Evolutionary conservation across 2,329 filamentous ascomycete genomes (phyloP).

Genomic region (Fusarium robinianum): DNA sequence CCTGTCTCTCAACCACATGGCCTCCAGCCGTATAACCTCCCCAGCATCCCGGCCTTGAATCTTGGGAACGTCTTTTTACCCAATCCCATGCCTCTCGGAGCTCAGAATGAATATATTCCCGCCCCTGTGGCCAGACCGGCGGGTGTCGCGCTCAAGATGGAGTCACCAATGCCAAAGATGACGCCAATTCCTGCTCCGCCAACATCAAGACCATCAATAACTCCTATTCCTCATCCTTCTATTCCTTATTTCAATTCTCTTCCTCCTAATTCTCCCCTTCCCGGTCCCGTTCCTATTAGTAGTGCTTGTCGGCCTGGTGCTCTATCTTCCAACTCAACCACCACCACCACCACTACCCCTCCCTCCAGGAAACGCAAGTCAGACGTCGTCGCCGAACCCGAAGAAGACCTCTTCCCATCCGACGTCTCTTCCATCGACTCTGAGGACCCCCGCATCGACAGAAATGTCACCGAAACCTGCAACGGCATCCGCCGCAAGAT

Average conservation of each 20-base stretch:
- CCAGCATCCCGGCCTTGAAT: constrained; percentile 15
- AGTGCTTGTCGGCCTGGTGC: background rate
- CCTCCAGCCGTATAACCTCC: constrained; percentile 2
- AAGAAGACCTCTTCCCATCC: constrained; percentile 29
- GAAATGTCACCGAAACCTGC: constrained; percentile 27
- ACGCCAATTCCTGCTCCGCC: no score
- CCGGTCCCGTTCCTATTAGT: background rate
- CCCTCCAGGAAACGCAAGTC: constrained; percentile 33
- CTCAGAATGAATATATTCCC: background rate
- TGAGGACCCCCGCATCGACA: constrained; percentile 23
- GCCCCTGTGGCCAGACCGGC: background rate
- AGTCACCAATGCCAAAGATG: no score
- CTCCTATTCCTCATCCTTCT: no score
- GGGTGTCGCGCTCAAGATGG: no score
- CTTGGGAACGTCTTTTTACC: constrained; percentile 8
- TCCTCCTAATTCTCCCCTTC: no score
- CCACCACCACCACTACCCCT: constrained; percentile 1
- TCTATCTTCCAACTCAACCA: background rate
- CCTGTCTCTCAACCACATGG: constrained; percentile 3
- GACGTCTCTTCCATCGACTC: constrained; percentile 26
- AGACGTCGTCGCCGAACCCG: constrained; percentile 13
- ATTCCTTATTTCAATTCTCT: no score
- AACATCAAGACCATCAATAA: no score
- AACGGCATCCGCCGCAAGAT: constrained; percentile 34
- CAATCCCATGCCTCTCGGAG: background rate